Conservation (phyloP, 768 basidiomycete genomes). For the Lactarius hatsudake region DNA sequence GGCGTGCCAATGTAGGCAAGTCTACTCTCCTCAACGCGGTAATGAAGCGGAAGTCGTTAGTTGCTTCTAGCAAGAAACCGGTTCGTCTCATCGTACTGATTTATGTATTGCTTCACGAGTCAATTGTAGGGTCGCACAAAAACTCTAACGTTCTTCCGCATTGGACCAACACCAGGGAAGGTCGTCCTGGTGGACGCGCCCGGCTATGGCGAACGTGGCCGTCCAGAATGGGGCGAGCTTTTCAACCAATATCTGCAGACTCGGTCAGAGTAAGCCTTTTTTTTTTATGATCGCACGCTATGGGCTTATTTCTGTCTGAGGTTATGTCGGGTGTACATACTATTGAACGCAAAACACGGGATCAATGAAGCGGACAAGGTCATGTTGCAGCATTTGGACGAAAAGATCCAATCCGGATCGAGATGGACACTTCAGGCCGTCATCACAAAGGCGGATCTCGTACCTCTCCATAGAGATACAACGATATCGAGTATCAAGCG, state of each 20-base stretch:
- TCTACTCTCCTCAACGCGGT: constrained; percentile 72
- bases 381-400: constrained; percentile 58
- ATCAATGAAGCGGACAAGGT: constrained; percentile 52
- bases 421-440: constrained; percentile 65
- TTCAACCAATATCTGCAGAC: constrained; percentile 63
- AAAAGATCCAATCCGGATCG: constrained; percentile 38
- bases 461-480: constrained; percentile 37
- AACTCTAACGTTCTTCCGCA: constrained; percentile 66
- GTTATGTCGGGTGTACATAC: constrained; percentile 65
- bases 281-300: neutral
- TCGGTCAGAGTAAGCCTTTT: constrained; percentile 54
- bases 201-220: constrained; percentile 73
- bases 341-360: constrained; percentile 67
- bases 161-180: constrained; percentile 52
- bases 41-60: constrained; percentile 51
- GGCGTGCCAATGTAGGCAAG: constrained; percentile 78
- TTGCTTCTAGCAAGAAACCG: constrained; percentile 67
- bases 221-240: constrained; percentile 69
- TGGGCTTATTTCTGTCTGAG: constrained; percentile 36
- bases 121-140: constrained; percentile 62
- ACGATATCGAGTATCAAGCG: constrained; percentile 44
- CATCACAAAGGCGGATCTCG: constrained; percentile 66
- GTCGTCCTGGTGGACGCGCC: constrained; percentile 76
- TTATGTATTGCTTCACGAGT: neutral
- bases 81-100: constrained; percentile 40